Percentiles rank a stretch among this genome's conserved stretches.
These are phyloP conservation scores for Panus rudis DNA, from an alignment of 768 basidiomycete species.

Conservation along the genomic window DNA sequence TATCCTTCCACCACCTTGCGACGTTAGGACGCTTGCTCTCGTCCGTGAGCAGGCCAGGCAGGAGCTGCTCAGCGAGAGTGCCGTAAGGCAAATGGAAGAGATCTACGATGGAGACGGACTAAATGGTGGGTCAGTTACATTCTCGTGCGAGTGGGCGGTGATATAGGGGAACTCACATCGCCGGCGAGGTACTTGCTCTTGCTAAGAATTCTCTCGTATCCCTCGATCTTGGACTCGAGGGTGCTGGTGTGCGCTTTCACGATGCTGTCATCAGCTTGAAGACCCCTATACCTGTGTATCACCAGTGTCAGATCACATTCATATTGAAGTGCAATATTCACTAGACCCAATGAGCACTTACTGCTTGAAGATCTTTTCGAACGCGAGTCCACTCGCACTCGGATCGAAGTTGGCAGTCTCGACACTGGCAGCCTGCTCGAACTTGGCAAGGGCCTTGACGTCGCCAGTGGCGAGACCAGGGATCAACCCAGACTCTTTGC, in stretches of 20 bases:
- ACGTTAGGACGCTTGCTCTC: slow-evolving; percentile 24
- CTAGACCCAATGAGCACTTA: slow-evolving; percentile 21
- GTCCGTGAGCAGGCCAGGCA: slow-evolving; percentile 24
- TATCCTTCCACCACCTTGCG: slow-evolving; percentile 40
- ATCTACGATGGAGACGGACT: slow-evolving; percentile 46
- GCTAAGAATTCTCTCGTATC: slow-evolving; percentile 23
- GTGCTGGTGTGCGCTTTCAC: too few species aligned
- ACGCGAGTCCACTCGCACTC: slow-evolving; percentile 32
- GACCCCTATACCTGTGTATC: background rate
- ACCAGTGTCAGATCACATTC: background rate
- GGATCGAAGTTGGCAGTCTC: slow-evolving; percentile 51
- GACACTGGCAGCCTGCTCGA: slow-evolving; percentile 37
- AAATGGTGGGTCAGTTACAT: too few species aligned
- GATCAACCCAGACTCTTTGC: slow-evolving; percentile 43
- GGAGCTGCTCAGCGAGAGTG: slow-evolving; percentile 16
- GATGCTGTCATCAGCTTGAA: too few species aligned
- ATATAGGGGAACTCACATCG: slow-evolving; percentile 10
- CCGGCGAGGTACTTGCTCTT: slow-evolving; percentile 26
- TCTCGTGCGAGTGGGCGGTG: too few species aligned
- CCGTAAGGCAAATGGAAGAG: slow-evolving; percentile 50
- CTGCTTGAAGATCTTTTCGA: slow-evolving; percentile 48
- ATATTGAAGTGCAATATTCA: background rate
- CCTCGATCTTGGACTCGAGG: slow-evolving; percentile 17
- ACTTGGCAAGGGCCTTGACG: slow-evolving; percentile 29
- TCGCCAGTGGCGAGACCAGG: slow-evolving; percentile 35